phyloP scores from a whole-genome alignment of 257 asterid species.

The Solanum chiquidenum region DNA sequence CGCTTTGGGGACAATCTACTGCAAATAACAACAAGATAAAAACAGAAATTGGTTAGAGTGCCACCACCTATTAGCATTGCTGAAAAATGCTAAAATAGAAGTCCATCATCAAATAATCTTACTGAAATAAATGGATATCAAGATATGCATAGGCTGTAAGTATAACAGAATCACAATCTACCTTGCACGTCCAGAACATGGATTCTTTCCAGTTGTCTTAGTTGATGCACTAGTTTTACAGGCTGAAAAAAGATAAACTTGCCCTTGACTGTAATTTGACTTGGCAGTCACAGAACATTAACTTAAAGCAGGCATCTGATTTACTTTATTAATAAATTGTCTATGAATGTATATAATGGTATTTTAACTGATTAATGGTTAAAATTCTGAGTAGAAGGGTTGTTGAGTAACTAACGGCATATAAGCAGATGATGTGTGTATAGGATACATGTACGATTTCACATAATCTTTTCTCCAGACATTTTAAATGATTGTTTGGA shows the following conservation, averaged over 20 bases:
- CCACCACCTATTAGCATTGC: neutral
- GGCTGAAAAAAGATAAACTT: neutral
- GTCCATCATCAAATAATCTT: neutral
- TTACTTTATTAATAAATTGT: neutral
- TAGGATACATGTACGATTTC: neutral
- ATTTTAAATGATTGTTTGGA: neutral
- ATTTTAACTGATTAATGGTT: neutral
- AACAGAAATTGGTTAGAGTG: neutral
- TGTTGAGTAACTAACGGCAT: neutral
- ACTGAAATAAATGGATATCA: neutral
- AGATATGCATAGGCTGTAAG: neutral
- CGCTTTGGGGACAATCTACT: neutral
- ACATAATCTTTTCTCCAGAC: neutral
- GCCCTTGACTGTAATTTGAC: neutral
- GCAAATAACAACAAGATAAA: conserved; percentile 3
- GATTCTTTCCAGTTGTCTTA: neutral
- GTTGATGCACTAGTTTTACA: neutral
- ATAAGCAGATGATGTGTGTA: neutral
- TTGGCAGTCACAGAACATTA: neutral
- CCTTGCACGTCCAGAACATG: neutral
- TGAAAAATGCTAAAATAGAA: neutral
- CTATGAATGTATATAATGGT: neutral
- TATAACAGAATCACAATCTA: neutral
- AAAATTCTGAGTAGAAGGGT: neutral
- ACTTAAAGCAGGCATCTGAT: neutral